phyloP scores from a whole-genome alignment of 306 rosid species.

The Hylodesmum podocarpum region DNA sequence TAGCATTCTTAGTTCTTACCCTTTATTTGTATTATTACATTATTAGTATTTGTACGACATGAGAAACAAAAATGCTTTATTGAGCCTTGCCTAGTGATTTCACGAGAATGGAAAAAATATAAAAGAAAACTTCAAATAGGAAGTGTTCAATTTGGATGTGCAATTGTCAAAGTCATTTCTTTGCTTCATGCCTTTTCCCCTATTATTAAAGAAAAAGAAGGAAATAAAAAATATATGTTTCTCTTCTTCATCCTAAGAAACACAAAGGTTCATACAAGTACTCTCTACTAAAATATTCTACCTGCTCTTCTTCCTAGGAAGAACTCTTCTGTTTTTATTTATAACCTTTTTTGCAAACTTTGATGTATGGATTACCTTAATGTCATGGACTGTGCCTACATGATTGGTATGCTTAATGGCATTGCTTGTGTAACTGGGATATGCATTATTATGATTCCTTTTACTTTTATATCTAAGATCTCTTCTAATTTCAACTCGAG shows the following conservation, averaged over 20 bases:
- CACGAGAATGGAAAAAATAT: not conserved
- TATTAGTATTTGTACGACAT: not conserved
- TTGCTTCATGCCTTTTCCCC: not conserved
- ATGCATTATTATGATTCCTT: constrained; percentile 22
- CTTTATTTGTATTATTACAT: constrained; percentile 1
- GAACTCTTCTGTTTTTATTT: constrained; percentile 24
- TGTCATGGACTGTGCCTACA: constrained; percentile 29
- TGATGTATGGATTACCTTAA: constrained; percentile 44
- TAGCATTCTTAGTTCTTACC: not conserved
- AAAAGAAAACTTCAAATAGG: not conserved
- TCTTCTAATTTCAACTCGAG: constrained; percentile 47
- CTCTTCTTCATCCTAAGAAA: not conserved
- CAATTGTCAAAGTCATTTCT: not conserved
- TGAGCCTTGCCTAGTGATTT: not conserved
- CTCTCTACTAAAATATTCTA: constrained; percentile 1
- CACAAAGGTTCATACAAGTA: not conserved
- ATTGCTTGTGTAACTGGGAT: not conserved
- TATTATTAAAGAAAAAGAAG: not conserved
- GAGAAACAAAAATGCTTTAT: not conserved
- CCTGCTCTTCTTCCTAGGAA: constrained; percentile 4
- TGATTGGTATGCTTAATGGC: constrained; percentile 20
- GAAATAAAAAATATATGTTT: not conserved
- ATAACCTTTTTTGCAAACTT: constrained; percentile 48
- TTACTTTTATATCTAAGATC: constrained; percentile 31
- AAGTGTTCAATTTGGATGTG: not conserved